Evolutionary conservation across 2,329 filamentous ascomycete species (phyloP).

Genomic region (Zymoseptoria tritici): DNA sequence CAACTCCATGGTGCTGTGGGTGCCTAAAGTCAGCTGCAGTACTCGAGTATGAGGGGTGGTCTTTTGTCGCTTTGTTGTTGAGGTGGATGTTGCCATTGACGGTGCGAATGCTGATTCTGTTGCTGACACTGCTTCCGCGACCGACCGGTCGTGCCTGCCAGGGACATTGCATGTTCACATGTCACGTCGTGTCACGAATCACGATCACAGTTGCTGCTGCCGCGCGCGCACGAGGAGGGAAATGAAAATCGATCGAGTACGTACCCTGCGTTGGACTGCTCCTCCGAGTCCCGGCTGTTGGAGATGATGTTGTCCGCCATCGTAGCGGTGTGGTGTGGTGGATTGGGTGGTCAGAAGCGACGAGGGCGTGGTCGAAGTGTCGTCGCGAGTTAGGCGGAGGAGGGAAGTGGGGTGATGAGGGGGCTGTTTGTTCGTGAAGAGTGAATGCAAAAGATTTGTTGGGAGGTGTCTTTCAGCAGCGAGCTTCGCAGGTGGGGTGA

Average conservation of each 20-base stretch:
- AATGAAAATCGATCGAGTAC: slow-evolving; percentile 15
- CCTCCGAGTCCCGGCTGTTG: slow-evolving; percentile 29
- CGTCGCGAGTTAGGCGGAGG: background rate
- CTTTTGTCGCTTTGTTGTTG: background rate
- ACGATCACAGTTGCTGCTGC: background rate
- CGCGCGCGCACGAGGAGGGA: background rate
- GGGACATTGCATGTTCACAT: background rate
- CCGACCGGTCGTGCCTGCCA: background rate
- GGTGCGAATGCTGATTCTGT: background rate
- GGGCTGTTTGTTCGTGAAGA: background rate
- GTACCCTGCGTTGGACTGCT: slow-evolving; percentile 42
- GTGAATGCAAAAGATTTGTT: background rate
- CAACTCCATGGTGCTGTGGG: slow-evolving; percentile 72
- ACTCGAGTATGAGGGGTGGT: background rate
- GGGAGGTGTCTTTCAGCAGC: background rate
- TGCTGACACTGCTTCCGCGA: background rate
- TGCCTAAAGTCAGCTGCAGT: background rate
- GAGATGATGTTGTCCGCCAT: slow-evolving; percentile 45
- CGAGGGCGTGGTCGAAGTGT: background rate
- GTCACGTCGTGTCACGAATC: background rate
- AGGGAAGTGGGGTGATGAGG: background rate
- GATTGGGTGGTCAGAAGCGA: background rate
- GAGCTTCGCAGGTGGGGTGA: background rate
- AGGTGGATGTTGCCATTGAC: background rate
- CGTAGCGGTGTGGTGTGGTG: slow-evolving; percentile 6